phyloP scores from a whole-genome alignment of 106 monocot species.

The Hemerocallis citrina region DNA sequence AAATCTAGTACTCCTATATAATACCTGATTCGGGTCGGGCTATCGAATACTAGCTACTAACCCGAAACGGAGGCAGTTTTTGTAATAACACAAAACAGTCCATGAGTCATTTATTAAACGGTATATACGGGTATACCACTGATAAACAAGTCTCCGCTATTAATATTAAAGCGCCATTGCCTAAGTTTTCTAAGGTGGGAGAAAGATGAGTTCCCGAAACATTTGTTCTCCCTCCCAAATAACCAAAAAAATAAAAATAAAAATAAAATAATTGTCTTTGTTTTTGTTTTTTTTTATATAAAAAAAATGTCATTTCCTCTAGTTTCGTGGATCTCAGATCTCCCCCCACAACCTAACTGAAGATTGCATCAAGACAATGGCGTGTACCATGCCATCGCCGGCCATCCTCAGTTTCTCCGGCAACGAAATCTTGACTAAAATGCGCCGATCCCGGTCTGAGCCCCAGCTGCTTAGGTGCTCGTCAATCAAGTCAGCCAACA shows the following conservation, averaged over 20 bases:
- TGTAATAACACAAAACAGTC: neutral
- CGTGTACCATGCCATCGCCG: neutral
- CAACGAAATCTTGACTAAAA: neutral
- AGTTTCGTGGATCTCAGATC: no score
- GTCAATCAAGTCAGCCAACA: neutral
- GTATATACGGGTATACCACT: neutral
- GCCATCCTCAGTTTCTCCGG: neutral
- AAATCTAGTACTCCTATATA: no score
- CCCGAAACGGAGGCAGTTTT: neutral
- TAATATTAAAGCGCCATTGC: no score
- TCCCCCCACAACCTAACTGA: neutral
- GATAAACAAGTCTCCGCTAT: no score
- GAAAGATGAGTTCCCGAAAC: neutral
- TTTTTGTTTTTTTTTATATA: no score
- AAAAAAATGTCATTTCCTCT: no score
- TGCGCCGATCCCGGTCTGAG: slow-evolving; percentile 57
- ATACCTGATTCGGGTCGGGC: neutral
- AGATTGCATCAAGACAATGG: neutral
- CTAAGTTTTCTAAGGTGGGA: neutral
- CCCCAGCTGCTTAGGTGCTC: slow-evolving; percentile 47
- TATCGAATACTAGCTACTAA: neutral
- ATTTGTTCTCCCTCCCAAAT: no score
- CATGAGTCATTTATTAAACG: neutral
- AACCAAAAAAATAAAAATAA: neutral
- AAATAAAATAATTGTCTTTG: no score